phyloP scores from a whole-genome alignment of 805 yeast species.

The Kurtzmaniella cleridarum region DNA sequence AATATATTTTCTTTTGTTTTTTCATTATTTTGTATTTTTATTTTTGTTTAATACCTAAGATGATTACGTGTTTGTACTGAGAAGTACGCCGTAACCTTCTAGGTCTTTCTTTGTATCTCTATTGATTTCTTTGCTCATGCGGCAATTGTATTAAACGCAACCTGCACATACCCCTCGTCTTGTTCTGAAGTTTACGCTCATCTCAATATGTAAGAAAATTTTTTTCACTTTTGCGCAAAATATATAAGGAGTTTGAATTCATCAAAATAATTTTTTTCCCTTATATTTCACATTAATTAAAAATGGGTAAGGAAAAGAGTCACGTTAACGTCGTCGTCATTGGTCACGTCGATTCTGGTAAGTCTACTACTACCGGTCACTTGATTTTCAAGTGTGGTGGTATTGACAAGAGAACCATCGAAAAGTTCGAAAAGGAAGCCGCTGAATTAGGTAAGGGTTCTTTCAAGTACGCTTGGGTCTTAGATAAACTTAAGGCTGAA shows the following conservation, averaged over 20 bases:
- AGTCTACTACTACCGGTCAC: conserved; percentile 64
- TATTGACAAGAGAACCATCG: conserved; percentile 94
- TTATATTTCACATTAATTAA: not conserved
- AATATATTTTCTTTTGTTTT: no score
- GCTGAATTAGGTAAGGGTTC: conserved; percentile 97
- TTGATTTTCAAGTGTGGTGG: conserved; percentile 97
- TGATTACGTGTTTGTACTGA: no score
- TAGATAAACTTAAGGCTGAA: conserved; percentile 93
- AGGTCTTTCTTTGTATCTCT: no score
- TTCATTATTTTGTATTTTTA: no score
- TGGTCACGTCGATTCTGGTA: conserved; percentile 98
- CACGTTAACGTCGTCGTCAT: conserved; percentile 99
- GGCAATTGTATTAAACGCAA: no score
- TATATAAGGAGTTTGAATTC: conserved; percentile 4
- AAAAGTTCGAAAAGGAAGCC: conserved; percentile 97
- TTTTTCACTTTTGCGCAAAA: not conserved
- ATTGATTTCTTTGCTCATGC: no score
- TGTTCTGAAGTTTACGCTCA: no score
- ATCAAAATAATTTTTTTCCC: not conserved
- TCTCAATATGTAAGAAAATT: no score
- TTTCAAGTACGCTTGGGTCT: conserved; percentile 97
- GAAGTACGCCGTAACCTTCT: no score
- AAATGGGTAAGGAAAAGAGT: conserved; percentile 87
- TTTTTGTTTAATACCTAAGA: no score
- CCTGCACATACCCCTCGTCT: no score